Evolutionary conservation across 1,284 basidiomycete species (phyloP).

Genomic region (Exsudoporus floridanus): DNA sequence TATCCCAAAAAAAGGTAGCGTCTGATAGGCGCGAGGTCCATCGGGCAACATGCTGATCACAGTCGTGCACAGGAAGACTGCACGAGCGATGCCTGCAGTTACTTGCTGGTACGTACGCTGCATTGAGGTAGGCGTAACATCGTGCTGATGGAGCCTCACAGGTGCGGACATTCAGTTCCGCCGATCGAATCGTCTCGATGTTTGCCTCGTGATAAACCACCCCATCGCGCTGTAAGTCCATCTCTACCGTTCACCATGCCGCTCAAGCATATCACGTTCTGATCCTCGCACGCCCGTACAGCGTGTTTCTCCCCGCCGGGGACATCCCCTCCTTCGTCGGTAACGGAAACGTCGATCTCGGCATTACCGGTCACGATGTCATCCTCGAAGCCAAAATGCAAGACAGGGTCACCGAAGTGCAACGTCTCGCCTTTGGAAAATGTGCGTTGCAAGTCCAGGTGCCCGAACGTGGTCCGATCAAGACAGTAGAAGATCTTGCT

Average conservation of each 20-base stretch:
- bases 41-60: conserved; percentile 9
- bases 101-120: conserved; percentile 57
- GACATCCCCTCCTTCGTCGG: conserved; percentile 99
- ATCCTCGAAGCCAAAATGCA: conserved; percentile 88
- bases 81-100: conserved; percentile 92
- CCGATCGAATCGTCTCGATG: conserved; percentile 85
- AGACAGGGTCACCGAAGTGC: conserved; percentile 73
- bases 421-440: conserved; percentile 91
- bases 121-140: not conserved
- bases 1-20: conserved; percentile 93
- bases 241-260: not conserved
- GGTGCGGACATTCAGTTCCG: conserved; percentile 98
- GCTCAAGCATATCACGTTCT: not conserved
- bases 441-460: conserved; percentile 95
- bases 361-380: conserved; percentile 96
- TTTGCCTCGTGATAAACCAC: conserved; percentile 90
- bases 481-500: conserved; percentile 76
- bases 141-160: conserved; percentile 31
- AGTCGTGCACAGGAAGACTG: conserved; percentile 62
- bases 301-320: conserved; percentile 94
- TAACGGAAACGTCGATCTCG: conserved; percentile 92
- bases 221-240: conserved; percentile 79
- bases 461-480: conserved; percentile 73
- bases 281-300: conserved; percentile 35
- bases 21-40: not conserved